Evolutionary conservation across 192 early-diverging fungal species (phyloP).

Genomic region (Coemansia sp.): DNA sequence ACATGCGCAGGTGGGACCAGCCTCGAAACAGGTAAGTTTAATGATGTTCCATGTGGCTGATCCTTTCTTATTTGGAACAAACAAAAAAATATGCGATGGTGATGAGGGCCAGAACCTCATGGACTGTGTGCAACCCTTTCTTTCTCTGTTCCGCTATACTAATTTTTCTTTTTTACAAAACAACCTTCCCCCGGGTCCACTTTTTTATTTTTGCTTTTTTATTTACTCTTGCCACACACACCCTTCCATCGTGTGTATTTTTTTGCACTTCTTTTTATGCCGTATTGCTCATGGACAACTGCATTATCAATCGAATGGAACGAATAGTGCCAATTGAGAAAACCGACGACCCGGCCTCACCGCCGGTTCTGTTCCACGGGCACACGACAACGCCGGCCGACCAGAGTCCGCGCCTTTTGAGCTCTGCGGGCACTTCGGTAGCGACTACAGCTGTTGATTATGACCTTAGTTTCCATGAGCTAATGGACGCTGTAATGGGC

Average conservation of each 20-base stretch:
- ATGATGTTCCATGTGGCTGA: neutral
- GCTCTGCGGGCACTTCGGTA: neutral
- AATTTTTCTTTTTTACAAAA: neutral
- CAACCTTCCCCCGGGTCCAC: too few species aligned
- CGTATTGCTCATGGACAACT: conserved; percentile 26
- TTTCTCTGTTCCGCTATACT: neutral
- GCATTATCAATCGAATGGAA: conserved; percentile 22
- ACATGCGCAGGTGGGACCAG: neutral
- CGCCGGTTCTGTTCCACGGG: neutral
- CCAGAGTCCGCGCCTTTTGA: neutral
- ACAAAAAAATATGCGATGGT: too few species aligned
- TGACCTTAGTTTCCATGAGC: conserved; percentile 57
- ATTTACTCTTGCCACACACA: neutral
- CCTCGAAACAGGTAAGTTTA: neutral
- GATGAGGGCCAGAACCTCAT: neutral
- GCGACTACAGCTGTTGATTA: conserved; percentile 18
- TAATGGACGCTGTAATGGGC: conserved; percentile 63
- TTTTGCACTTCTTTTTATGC: conserved; percentile 13
- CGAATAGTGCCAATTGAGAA: conserved; percentile 20
- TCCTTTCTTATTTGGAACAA: neutral
- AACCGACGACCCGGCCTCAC: neutral
- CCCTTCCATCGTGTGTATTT: neutral
- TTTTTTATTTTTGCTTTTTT: neutral
- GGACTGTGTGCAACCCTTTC: neutral
- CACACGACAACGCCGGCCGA: neutral